Evolutionary conservation across 306 rosid genomes (phyloP).

Genomic region (Erythrophleum fordii): DNA sequence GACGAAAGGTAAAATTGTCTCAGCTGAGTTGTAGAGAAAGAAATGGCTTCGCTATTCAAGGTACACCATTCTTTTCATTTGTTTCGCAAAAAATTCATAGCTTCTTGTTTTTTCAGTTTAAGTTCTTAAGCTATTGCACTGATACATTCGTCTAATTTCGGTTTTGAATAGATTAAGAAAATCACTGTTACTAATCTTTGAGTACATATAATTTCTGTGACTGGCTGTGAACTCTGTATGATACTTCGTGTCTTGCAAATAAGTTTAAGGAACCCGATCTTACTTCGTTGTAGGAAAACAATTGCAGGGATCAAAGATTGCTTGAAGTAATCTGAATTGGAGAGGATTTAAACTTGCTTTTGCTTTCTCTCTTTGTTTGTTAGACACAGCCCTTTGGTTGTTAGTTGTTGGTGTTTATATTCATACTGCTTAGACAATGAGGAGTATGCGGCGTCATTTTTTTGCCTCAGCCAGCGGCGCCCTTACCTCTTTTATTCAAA

Average conservation of each 20-base stretch:
- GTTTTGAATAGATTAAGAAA: neutral
- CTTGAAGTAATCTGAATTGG: neutral
- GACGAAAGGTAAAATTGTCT: neutral
- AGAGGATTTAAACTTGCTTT: neutral
- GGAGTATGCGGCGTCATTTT: neutral
- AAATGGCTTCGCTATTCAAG: constrained; percentile 53
- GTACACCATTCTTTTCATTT: neutral
- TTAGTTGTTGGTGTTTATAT: neutral
- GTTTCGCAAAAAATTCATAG: neutral
- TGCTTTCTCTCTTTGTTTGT: neutral
- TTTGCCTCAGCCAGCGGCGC: neutral
- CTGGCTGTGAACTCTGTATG: neutral
- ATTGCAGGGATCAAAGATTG: neutral
- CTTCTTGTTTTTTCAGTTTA: neutral
- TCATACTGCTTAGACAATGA: neutral
- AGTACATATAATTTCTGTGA: neutral
- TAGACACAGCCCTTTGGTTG: neutral
- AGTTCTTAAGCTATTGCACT: neutral
- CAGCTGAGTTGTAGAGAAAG: constrained; percentile 22
- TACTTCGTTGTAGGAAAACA: neutral
- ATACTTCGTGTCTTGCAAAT: neutral
- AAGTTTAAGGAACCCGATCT: neutral
- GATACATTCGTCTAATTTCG: neutral
- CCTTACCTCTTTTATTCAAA: neutral
- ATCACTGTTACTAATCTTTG: neutral